Conservation (phyloP, 23 red algal genomes). For the Agarophyton chilense region DNA sequence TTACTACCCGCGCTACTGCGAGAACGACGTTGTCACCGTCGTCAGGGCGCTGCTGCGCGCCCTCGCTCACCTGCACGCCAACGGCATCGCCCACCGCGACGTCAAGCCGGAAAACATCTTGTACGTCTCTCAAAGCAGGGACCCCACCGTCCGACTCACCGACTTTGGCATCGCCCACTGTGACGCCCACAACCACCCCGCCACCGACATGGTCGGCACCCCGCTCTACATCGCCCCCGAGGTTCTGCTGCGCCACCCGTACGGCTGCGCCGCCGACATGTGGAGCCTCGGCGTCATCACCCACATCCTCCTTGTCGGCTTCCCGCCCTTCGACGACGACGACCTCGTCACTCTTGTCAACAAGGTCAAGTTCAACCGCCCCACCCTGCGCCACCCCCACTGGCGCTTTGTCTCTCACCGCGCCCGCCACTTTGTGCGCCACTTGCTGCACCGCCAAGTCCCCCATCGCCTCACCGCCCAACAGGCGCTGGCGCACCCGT, state of each 20-base stretch:
- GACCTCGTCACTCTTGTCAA: constrained; percentile 66
- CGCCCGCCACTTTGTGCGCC: constrained; percentile 55
- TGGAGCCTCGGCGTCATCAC: constrained; percentile 91
- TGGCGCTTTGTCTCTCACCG: constrained; percentile 49
- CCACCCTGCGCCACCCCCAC: constrained; percentile 3
- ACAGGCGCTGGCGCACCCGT: constrained; percentile 61
- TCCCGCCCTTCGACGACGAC: constrained; percentile 88
- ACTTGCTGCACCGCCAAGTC: constrained; percentile 56
- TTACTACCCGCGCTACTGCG: constrained; percentile 78
- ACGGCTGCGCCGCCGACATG: constrained; percentile 79
- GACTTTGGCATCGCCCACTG: constrained; percentile 88
- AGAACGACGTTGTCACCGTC: constrained; percentile 76
- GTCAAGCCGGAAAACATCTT: constrained; percentile 95
- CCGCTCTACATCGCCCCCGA: constrained; percentile 93
- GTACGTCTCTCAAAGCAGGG: constrained; percentile 53
- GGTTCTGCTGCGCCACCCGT: constrained; percentile 76
- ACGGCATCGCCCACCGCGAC: constrained; percentile 86
- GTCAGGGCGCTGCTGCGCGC: constrained; percentile 56
- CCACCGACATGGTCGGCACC: constrained; percentile 70
- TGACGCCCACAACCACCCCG: neutral
- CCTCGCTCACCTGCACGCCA: constrained; percentile 66
- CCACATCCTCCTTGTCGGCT: constrained; percentile 83
- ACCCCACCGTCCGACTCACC: constrained; percentile 74
- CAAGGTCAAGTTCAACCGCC: constrained; percentile 63
- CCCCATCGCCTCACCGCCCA: constrained; percentile 38